Base-by-base conservation (phyloP, 192 early-diverging fungal genomes). In the Backusella sp. region DNA sequence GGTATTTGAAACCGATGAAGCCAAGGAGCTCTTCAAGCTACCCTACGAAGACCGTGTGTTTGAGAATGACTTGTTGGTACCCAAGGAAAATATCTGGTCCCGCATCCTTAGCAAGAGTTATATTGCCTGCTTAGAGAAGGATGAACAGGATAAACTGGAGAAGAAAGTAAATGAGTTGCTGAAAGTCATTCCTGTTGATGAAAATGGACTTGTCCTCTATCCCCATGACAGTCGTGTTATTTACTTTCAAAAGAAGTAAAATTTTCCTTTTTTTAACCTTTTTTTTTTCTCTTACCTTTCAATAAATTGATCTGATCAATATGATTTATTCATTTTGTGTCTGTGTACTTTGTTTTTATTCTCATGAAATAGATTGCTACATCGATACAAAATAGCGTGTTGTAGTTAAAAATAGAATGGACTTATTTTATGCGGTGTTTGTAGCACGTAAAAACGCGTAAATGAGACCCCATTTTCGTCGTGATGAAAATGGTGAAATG, bases 41-140 rank as follows among this genome's bases (percentile, higher is more conserved):
- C 84, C 79, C 7, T 23, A 73, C 9, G 21, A 81, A 0, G 53
- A 80, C 17, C 12, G n/a, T 35, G 14, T 26, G 2, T 74, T 77
- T 36, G 26, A 53, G 4, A 67, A 78, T 34, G 66, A 74, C 30
- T 56, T 81, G 8, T 12, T 23, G 1, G 68, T 42, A 1, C 39
- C 32, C 9, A 39, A 35, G 9, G 53, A 70, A 11, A 49, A 72
- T 8, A 49, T 84, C 17, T 84, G 76, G 79, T 36, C 71, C 12
- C 79, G 84, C 2, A 72, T 84, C 17, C 44, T 65, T 12, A 77
- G 73, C 56, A 84, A 84, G 36, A 81, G 79, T 30, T 85, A 84
- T 56, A 62, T 85, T 41, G 66, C 83, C 7, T 65, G 75, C 6
- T 36, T 84, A 39, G 41, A 68, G 21, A n/a, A 72, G 28, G 17